Evolutionary conservation across 2,329 filamentous ascomycete genomes (phyloP).

Genomic region (Epichloe baconii): DNA sequence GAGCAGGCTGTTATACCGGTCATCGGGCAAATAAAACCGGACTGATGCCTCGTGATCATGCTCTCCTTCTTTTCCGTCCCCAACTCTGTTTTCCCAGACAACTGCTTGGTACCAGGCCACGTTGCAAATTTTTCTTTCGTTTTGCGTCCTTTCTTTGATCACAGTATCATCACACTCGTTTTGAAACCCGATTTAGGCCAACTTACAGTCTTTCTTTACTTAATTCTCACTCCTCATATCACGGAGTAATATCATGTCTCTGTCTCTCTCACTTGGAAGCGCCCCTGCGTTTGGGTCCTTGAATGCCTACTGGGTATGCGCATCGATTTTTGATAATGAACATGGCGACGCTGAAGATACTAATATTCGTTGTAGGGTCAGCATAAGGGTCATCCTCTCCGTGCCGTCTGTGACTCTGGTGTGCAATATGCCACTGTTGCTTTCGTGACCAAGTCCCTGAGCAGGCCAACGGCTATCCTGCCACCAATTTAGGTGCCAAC

Average conservation of each 20-base stretch:
- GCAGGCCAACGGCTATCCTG: conserved; percentile 22
- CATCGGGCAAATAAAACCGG: background rate
- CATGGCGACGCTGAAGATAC: background rate
- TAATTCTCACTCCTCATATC: background rate
- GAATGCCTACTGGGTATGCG: conserved; percentile 1
- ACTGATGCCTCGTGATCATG: conserved; percentile 3
- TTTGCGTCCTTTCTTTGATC: conserved; percentile 29
- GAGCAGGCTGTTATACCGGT: too few relatives aligned
- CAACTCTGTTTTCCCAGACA: conserved; percentile 8
- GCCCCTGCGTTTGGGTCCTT: conserved; percentile 3
- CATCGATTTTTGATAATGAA: background rate
- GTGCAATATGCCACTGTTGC: conserved; percentile 25
- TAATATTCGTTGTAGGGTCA: conserved; percentile 20
- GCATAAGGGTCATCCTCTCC: conserved; percentile 18
- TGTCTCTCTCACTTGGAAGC: conserved; percentile 7
- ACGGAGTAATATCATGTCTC: conserved; percentile 10
- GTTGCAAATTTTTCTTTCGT: conserved; percentile 22
- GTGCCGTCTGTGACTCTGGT: conserved; percentile 22
- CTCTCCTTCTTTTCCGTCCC: background rate
- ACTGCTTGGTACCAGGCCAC: conserved; percentile 18
- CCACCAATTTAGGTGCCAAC: conserved; percentile 27
- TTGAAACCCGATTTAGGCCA: conserved; percentile 17
- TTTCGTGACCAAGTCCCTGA: conserved; percentile 26
- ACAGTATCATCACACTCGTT: conserved; percentile 19
- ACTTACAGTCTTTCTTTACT: conserved; percentile 14